These are phyloP conservation scores for Fraxinus nigra DNA, from an alignment of 305 asterid genomes.

Conservation along the genomic window DNA sequence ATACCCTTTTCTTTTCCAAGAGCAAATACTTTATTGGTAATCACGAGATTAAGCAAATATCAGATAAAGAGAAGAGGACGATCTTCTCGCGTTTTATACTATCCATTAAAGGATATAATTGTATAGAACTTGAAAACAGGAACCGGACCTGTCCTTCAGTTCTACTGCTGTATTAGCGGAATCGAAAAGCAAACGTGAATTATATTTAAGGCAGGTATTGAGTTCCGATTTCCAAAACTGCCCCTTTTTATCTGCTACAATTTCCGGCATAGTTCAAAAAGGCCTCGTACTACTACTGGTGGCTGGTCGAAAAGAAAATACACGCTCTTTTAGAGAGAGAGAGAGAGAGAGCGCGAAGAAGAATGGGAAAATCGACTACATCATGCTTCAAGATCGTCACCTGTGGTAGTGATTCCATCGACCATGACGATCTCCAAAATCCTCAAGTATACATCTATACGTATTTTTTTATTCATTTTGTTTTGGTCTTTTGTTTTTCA, in stretches of 20 bases:
- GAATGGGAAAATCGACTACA: conserved; percentile 71
- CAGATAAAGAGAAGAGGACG: not conserved
- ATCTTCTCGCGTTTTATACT: not conserved
- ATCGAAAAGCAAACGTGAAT: conserved; percentile 39
- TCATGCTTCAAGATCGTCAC: conserved; percentile 83
- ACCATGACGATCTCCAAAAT: conserved; percentile 64
- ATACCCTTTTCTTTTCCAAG: not conserved
- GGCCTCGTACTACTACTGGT: not conserved
- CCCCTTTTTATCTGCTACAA: conserved; percentile 35
- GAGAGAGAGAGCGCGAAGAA: conserved; percentile 23
- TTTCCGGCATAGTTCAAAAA: conserved; percentile 40
- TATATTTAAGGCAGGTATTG: conserved; percentile 47
- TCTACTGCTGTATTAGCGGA: conserved; percentile 25
- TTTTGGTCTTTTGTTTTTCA: not conserved
- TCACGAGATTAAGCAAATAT: not conserved
- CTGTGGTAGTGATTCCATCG: conserved; percentile 77
- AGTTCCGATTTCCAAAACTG: conserved; percentile 52
- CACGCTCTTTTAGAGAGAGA: conserved; percentile 23
- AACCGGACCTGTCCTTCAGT: conserved; percentile 10
- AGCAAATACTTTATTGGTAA: not conserved
- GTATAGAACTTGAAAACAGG: not conserved
- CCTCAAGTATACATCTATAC: conserved; percentile 47
- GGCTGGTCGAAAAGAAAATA: not conserved
- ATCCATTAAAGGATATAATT: conserved; percentile 22
- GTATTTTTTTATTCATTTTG: not conserved